A percentile compares a stretch with the other conserved stretches of the same genome.
Evolutionary conservation across 2,329 filamentous ascomycete species (phyloP).

Genomic region (Neofusicoccum kwambonambiense): DNA sequence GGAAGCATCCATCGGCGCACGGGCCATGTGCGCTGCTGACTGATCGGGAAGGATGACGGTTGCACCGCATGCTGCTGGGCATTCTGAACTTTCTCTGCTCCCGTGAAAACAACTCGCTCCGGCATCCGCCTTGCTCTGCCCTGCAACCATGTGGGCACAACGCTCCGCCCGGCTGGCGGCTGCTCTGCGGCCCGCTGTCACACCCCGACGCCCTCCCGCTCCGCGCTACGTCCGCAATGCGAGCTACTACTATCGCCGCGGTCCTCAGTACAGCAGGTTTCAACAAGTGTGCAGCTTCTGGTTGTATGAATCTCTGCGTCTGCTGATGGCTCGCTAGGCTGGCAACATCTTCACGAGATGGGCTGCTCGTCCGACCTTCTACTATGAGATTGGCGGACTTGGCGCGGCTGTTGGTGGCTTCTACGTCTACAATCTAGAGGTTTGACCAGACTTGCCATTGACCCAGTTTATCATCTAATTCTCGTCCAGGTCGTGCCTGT

Average conservation of each 20-base stretch:
- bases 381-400: conserved; percentile 44
- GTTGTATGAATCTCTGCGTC: no score
- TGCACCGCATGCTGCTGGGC: not conserved
- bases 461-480: not conserved
- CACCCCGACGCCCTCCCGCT: not conserved
- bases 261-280: conserved; percentile 31
- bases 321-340: not conserved
- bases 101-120: not conserved
- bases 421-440: conserved; percentile 68
- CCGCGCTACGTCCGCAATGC: not conserved
- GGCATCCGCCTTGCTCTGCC: not conserved
- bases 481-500: not conserved
- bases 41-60: not conserved
- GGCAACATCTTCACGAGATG: conserved; percentile 35
- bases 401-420: conserved; percentile 50
- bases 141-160: not conserved
- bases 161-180: not conserved
- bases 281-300: conserved; percentile 3
- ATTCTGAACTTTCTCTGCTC: not conserved
- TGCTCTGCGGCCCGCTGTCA: not conserved
- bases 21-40: not conserved
- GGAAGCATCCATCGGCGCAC: conserved; percentile 2
- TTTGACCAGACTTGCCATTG: conserved; percentile 18
- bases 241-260: conserved; percentile 7
- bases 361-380: conserved; percentile 47